phyloP scores from a whole-genome alignment of 257 asterid species.

The Solanum bulbocastanum region DNA sequence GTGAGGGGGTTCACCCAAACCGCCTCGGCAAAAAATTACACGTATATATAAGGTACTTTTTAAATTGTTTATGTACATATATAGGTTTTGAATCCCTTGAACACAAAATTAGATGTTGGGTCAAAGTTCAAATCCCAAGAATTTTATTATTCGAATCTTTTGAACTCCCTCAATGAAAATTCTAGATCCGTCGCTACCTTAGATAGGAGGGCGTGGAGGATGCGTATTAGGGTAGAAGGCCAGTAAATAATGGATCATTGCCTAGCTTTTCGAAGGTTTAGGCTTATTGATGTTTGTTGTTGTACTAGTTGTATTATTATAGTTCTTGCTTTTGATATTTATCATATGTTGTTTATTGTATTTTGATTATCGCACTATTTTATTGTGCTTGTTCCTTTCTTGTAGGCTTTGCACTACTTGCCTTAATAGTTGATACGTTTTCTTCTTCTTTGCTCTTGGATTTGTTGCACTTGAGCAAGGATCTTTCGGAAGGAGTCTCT shows the following conservation, averaged over 20 bases:
- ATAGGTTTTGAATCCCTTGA: not conserved
- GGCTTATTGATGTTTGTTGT: not conserved
- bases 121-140: not conserved
- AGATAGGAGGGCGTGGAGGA: not conserved
- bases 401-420: not conserved
- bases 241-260: not conserved
- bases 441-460: not conserved
- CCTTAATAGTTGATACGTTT: not conserved
- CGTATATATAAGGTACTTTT: not conserved
- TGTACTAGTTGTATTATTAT: not conserved
- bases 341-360: not conserved
- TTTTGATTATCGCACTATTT: not conserved
- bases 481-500: not conserved
- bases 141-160: too few relatives aligned
- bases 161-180: not conserved
- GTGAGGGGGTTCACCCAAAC: not conserved
- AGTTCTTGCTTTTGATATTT: not conserved
- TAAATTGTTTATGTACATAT: not conserved
- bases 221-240: not conserved
- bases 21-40: not conserved
- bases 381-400: not conserved
- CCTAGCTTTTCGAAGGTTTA: not conserved
- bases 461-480: not conserved
- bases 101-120: not conserved
- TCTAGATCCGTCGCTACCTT: not conserved